Percentiles rank a stretch among this genome's conserved stretches.
These are phyloP conservation scores for Saccharomycopsis lassenensis DNA, from an alignment of 805 yeast genomes.

Conservation along the genomic window DNA sequence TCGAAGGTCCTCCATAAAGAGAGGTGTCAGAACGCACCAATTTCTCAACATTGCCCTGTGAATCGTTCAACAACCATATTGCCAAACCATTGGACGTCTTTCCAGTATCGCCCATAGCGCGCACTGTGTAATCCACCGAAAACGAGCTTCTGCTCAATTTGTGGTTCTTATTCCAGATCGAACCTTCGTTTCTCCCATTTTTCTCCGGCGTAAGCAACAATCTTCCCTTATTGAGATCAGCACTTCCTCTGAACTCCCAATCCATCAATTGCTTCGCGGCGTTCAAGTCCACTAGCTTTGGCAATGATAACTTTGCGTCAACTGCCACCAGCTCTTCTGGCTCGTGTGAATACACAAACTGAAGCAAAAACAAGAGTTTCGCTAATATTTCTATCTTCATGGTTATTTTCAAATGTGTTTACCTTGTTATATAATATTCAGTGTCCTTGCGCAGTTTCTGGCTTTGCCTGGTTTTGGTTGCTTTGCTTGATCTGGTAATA, in stretches of 20 bases:
- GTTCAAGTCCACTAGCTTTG: conserved; percentile 13
- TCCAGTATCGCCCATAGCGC: conserved; percentile 46
- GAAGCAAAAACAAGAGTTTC: too few species aligned
- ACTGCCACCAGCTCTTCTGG: conserved; percentile 1
- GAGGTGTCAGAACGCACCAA: conserved; percentile 22
- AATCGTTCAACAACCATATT: conserved; percentile 39
- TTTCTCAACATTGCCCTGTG: conserved; percentile 19
- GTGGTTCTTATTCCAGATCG: conserved; percentile 32
- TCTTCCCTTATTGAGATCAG: conserved; percentile 41
- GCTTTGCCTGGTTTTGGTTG: too few species aligned
- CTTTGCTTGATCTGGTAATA: too few species aligned
- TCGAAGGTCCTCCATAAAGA: conserved; percentile 44
- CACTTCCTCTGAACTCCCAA: conserved; percentile 32
- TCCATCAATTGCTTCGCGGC: conserved; percentile 17
- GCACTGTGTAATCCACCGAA: conserved; percentile 51
- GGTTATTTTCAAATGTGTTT: too few species aligned
- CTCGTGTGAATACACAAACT: too few species aligned
- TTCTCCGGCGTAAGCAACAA: conserved; percentile 38
- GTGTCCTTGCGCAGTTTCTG: too few species aligned
- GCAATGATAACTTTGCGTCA: conserved; percentile 14
- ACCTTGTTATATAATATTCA: too few species aligned
- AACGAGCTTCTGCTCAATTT: conserved; percentile 29
- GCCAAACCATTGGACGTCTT: conserved; percentile 46
- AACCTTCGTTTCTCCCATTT: conserved; percentile 25
- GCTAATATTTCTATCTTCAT: too few species aligned